phyloP scores from a whole-genome alignment of 495 filamentous ascomycete genomes.

The Penicillium arizonense region DNA sequence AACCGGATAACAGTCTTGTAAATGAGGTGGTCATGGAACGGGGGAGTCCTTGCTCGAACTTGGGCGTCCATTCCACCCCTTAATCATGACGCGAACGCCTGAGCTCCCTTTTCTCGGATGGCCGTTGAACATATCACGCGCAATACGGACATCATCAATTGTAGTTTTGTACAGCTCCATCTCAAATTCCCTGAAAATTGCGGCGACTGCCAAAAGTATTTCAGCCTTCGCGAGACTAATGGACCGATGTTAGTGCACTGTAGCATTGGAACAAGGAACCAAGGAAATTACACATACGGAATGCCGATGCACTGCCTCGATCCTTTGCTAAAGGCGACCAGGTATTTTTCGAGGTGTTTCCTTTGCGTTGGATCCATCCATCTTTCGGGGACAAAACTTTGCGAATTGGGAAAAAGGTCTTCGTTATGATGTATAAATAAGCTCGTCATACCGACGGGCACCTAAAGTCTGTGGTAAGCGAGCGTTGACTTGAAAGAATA shows the following conservation, averaged over 20 bases:
- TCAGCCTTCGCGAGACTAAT: conserved; percentile 34
- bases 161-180: conserved; percentile 39
- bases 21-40: too few species aligned
- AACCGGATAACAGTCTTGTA: too few species aligned
- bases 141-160: conserved; percentile 26
- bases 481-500: neutral
- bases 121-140: conserved; percentile 21
- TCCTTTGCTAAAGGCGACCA: conserved; percentile 49
- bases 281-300: conserved; percentile 23
- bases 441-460: conserved; percentile 42
- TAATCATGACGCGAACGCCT: conserved; percentile 12
- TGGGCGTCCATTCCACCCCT: neutral
- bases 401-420: conserved; percentile 38
- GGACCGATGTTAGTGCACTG: neutral
- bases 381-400: conserved; percentile 41
- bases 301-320: conserved; percentile 50
- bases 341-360: conserved; percentile 41
- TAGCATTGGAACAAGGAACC: neutral
- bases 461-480: conserved; percentile 10
- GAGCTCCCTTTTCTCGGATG: conserved; percentile 6
- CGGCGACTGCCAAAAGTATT: conserved; percentile 27
- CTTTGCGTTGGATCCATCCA: conserved; percentile 34
- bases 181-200: conserved; percentile 25
- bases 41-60: too few species aligned
- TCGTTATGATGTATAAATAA: conserved; percentile 39